A percentile compares a stretch with the other conserved stretches of the same genome.
Conservation (phyloP, 768 basidiomycete genomes). For the Tubosaeta sp. region DNA sequence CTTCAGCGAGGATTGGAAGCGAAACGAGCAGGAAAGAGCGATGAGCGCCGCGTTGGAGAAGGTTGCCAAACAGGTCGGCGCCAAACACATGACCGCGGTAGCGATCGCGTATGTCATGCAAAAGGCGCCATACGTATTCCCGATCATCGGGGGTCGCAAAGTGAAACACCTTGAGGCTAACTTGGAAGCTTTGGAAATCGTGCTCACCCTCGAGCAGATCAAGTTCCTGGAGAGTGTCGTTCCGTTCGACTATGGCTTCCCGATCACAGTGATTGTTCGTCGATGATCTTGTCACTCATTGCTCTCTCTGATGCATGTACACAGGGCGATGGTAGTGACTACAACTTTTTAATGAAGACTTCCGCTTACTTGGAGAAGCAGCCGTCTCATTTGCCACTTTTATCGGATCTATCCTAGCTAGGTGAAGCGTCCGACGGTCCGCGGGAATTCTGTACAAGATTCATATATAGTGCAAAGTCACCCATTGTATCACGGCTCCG, state of each 20-base stretch:
- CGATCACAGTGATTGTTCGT: slow-evolving; percentile 28
- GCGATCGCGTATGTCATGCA: slow-evolving; percentile 49
- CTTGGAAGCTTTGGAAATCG: slow-evolving; percentile 46
- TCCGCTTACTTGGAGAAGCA: slow-evolving; percentile 20
- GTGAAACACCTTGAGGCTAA: slow-evolving; percentile 49
- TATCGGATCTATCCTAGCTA: neutral
- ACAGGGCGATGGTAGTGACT: slow-evolving; percentile 28
- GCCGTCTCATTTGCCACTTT: slow-evolving; percentile 1
- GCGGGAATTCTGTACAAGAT: neutral
- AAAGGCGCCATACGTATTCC: slow-evolving; percentile 51
- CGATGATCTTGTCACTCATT: neutral
- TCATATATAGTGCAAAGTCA: neutral
- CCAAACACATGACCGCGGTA: slow-evolving; percentile 41
- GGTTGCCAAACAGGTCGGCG: slow-evolving; percentile 48
- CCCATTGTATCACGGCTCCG: neutral
- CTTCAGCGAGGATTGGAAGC: slow-evolving; percentile 37
- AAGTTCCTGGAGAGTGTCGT: slow-evolving; percentile 39
- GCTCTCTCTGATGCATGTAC: neutral
- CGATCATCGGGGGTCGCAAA: slow-evolving; percentile 49
- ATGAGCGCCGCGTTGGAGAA: slow-evolving; percentile 44
- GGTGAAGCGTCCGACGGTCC: neutral
- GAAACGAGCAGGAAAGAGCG: slow-evolving; percentile 40
- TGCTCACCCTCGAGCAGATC: slow-evolving; percentile 43
- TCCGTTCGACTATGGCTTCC: slow-evolving; percentile 48
- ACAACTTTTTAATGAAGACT: slow-evolving; percentile 8